Base-by-base conservation (phyloP, 2,329 filamentous ascomycete species). In the Bisporella sp. region DNA sequence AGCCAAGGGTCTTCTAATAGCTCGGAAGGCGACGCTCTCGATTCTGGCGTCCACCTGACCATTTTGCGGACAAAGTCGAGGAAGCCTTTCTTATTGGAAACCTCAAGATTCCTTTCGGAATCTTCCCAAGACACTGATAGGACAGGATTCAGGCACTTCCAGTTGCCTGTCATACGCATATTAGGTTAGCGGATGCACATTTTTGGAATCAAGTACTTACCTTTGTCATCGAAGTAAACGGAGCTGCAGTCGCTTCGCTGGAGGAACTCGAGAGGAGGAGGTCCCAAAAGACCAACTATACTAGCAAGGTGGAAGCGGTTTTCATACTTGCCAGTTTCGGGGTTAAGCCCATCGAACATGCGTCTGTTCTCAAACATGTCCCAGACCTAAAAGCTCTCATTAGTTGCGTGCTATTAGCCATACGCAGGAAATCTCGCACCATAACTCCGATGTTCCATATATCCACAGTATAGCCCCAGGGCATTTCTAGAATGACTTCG, bases 401-500 rank as follows among this genome's bases (percentile, higher is more conserved):
- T 50, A 58, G 54, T 50, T 43, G 55, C 43, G 40, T 41, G 32
- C 45, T 52, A 48, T 51, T 51, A 45, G 46, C 43, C 45, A 53
- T 40, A 51, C 40, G 50, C 48, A 56, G 47, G 37, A 56, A 51
- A 43, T 54, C 47, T 51, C 50, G 45, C 35, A 69, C 67, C 57
- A 69, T 45, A 8, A 69, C 56, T 35, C 63, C 68, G 1, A 63
- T 49, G 32, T 63, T 67, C 69, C 68, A 71, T 13, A 64, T 56
- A 56, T 71, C 68, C 13, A 69, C 63, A 11, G 55, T 37, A 37
- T 57, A 54, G 7, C 63, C 61, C 67, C 68, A 70, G 0, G 55
- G 49, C 60, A 69, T 68, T 21, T 60, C 58, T 12, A 70, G 60
- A 54, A 70, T 64, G 5, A 71, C 62, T 51, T 71, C 69, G 0